Evolutionary conservation across 176 grass and related monocot species (phyloP), one percentile per base, ranked within the genome.

Genomic region (Phragmites australis): DNA sequence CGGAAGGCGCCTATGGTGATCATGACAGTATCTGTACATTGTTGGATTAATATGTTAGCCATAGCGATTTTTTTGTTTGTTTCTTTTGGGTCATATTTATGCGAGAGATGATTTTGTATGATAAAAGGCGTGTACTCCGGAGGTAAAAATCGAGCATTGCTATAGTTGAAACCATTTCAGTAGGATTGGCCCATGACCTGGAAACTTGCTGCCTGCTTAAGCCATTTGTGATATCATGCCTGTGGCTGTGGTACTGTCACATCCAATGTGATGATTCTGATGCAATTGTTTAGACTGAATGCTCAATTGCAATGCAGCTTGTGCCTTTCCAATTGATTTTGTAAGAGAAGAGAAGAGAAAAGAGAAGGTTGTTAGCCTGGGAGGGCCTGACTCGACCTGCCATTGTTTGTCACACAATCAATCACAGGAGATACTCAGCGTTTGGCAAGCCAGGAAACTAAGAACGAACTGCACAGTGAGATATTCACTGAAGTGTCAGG

Each of bases 51-150:
- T 83, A 77, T 86, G 72, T 58, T 85, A 86, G 87, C 55, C 64
- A 76, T 86, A 89, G 83, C 0, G 48, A 78, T 72, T 85, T 85
- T 88, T 89, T 85, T 51, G 72, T 56, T 89, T 27, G 80, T 77
- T 82, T 81, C 32, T 19, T 63, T 56, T 12, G 70, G 56, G 48
- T 56, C 57, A 13, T 77, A 70, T 81, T 89, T 85, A 77, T 89
- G 71, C 44, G 63, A 76, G 66, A 62, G 77, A 32, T 48, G 51
- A 71, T 81, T 76, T 62, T 70, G 82, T 85, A 81, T 72, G 71
- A 76, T 81, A 72, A 85, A 85, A 89, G 53, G 64, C 69, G 16
- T 85, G 73, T 71, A 74, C 50, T 50, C 54, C 41, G 27, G 70
- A 76, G 40, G 77, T 69, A 41, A 72, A 73, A 53, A 49, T 3